Evolutionary conservation across 2,329 filamentous ascomycete species (phyloP).

Genomic region (Teratosphaeriaceae sp.): DNA sequence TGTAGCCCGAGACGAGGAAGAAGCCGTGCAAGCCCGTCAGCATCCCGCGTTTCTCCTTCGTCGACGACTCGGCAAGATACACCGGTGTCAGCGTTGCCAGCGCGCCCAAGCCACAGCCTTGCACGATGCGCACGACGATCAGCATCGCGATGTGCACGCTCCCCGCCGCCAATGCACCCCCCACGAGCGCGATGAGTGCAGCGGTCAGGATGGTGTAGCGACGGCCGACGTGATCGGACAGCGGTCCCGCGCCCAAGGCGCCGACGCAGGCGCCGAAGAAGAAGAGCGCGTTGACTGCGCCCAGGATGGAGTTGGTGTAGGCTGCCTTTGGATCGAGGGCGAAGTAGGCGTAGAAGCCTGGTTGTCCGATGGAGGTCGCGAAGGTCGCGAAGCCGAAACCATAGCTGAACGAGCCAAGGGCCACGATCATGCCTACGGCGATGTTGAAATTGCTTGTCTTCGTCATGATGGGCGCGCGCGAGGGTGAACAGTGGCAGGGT

Average conservation of each 20-base stretch:
- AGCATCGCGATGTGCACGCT: constrained; percentile 9
- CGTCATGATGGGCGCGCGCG: too few species aligned
- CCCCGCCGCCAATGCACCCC: constrained; percentile 5
- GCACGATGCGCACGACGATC: constrained; percentile 6
- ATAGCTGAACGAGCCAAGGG: constrained; percentile 6
- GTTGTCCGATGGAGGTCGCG: constrained; percentile 5
- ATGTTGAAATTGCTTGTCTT: constrained; percentile 6
- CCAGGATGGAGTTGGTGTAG: constrained; percentile 7
- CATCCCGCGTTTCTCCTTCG: constrained; percentile 5
- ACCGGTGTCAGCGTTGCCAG: constrained; percentile 6
- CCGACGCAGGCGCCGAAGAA: constrained; percentile 7
- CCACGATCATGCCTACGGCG: constrained; percentile 5
- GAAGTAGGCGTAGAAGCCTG: constrained; percentile 7
- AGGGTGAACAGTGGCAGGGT: too few species aligned
- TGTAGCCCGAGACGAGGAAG: constrained; percentile 7
- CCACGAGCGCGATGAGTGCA: constrained; percentile 1
- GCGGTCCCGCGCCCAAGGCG: constrained; percentile 2
- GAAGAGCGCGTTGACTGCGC: constrained; percentile 6
- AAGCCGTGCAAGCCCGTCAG: constrained; percentile 6
- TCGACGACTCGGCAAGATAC: constrained; percentile 6
- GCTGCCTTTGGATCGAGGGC: constrained; percentile 1
- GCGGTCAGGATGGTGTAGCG: constrained; percentile 3
- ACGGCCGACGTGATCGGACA: constrained; percentile 6
- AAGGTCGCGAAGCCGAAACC: constrained; percentile 8
- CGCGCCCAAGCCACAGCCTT: constrained; percentile 5